phyloP scores from a whole-genome alignment of 805 yeast genomes.

The Soucietia sequanensis region DNA sequence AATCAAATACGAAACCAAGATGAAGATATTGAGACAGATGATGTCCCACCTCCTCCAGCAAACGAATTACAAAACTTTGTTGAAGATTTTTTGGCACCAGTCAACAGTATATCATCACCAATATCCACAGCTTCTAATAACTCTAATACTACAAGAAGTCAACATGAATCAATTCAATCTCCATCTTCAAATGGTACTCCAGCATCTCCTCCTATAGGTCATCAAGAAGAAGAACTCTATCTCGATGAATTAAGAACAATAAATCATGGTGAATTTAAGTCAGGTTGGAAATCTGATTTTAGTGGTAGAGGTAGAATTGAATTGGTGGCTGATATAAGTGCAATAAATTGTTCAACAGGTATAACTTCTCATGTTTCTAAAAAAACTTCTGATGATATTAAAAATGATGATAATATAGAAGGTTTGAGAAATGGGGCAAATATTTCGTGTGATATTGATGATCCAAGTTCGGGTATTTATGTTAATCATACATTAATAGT shows the following conservation, averaged over 20 bases:
- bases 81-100: conserved; percentile 22
- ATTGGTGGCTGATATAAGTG: conserved; percentile 66
- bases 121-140: neutral
- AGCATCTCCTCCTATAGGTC: conserved; percentile 16
- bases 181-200: conserved; percentile 6
- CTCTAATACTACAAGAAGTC: neutral
- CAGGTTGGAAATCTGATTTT: conserved; percentile 96
- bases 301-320: conserved; percentile 76
- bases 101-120: conserved; percentile 3
- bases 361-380: conserved; percentile 43
- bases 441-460: conserved; percentile 77
- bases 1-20: conserved; percentile 11
- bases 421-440: conserved; percentile 44
- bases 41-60: conserved; percentile 19
- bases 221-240: conserved; percentile 35
- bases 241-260: conserved; percentile 74
- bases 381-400: conserved; percentile 38
- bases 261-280: conserved; percentile 75
- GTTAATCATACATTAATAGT: conserved; percentile 76
- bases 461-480: conserved; percentile 73
- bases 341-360: conserved; percentile 58
- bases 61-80: conserved; percentile 23
- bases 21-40: conserved; percentile 12
- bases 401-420: conserved; percentile 22
- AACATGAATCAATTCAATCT: neutral